Evolutionary conservation across 225 moss, liverwort and hornwort genomes (phyloP).

Genomic region (Rhytidiadelphus loreus): DNA sequence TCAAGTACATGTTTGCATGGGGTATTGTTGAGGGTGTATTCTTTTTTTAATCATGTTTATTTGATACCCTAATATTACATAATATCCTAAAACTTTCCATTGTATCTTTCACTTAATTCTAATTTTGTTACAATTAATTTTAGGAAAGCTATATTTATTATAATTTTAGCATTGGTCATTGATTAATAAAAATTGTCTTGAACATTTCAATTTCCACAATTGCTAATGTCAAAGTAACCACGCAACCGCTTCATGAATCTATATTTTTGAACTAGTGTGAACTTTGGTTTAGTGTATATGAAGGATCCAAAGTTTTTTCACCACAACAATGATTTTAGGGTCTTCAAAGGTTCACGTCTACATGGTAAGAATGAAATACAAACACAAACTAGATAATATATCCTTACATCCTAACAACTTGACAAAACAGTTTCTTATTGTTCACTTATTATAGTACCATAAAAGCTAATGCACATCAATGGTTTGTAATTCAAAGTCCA

Average conservation of each 20-base stretch:
- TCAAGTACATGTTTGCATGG: too few relatives aligned
- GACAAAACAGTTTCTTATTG: not conserved
- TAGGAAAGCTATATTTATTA: not conserved
- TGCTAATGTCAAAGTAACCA: not conserved
- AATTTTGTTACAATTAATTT: not conserved
- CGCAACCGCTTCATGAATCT: not conserved
- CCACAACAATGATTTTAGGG: not conserved
- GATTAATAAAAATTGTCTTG: not conserved
- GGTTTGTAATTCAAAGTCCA: not conserved
- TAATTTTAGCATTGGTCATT: too few relatives aligned
- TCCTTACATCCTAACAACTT: not conserved
- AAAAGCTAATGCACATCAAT: not conserved
- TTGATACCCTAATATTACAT: not conserved
- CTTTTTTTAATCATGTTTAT: not conserved
- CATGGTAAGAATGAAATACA: not conserved
- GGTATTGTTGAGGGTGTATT: too few relatives aligned
- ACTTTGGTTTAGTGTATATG: not conserved
- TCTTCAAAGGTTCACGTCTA: not conserved
- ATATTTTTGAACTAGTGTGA: not conserved
- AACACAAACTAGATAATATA: not conserved
- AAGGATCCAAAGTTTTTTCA: not conserved
- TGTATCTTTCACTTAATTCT: not conserved
- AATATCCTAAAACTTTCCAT: not conserved
- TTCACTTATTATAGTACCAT: not conserved
- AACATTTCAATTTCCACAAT: not conserved